Percentiles rank a stretch among this genome's conserved stretches.
Evolutionary conservation across 1,139 yeast species (phyloP).

Genomic region (Geotrichum bryndzae): DNA sequence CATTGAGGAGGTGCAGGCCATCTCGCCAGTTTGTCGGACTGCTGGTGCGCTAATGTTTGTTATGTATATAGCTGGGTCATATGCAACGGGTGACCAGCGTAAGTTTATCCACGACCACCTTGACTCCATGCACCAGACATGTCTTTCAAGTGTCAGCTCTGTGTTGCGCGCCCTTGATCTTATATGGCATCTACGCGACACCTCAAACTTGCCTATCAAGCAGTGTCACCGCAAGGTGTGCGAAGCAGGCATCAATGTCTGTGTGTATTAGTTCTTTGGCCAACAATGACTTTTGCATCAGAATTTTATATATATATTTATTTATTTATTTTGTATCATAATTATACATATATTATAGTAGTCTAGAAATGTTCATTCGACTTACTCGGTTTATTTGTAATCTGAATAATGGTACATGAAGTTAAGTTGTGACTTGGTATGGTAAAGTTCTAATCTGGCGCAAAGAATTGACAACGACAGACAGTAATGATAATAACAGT

Average conservation of each 20-base stretch:
- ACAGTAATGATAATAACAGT: not conserved
- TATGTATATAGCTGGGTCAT: constrained; percentile 17
- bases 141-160: constrained; percentile 17
- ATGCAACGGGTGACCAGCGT: constrained; percentile 16
- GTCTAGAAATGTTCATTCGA: no score
- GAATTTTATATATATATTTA: not conserved
- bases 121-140: constrained; percentile 15
- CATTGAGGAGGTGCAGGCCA: constrained; percentile 14
- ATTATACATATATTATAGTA: no score
- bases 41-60: constrained; percentile 18
- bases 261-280: constrained; percentile 7
- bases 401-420: no score
- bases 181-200: constrained; percentile 17
- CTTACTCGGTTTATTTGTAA: no score
- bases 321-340: not conserved
- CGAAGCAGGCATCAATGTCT: constrained; percentile 15
- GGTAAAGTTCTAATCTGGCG: no score
- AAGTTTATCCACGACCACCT: constrained; percentile 10
- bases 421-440: no score
- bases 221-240: constrained; percentile 11
- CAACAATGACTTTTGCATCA: not conserved
- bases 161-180: constrained; percentile 12
- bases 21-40: constrained; percentile 15
- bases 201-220: constrained; percentile 4
- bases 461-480: no score